phyloP scores from a whole-genome alignment of 2,329 filamentous ascomycete genomes.

The Cytospora leucostoma region DNA sequence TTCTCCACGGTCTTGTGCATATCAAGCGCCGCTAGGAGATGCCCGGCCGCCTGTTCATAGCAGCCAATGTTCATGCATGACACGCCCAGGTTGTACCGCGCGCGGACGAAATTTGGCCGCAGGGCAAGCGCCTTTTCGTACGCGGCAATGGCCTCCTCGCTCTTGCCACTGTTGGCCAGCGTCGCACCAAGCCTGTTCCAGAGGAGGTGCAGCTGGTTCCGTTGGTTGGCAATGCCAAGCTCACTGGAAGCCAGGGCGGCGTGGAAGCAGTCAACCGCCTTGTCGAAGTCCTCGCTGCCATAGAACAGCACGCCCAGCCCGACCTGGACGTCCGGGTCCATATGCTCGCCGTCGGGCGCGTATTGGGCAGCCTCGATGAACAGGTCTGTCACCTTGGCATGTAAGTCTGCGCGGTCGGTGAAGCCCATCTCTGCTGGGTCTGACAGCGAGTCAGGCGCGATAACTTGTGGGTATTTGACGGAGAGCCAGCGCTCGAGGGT shows the following conservation, averaged over 20 bases:
- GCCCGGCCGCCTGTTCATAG: constrained; percentile 87
- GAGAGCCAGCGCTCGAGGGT: constrained; percentile 96
- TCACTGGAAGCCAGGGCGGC: constrained; percentile 86
- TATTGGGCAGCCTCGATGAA: constrained; percentile 93
- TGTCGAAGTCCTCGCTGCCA: constrained; percentile 95
- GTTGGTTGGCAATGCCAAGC: constrained; percentile 78
- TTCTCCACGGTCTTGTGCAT: constrained; percentile 96
- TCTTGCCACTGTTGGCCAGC: constrained; percentile 88
- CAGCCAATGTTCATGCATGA: constrained; percentile 97
- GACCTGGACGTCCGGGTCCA: constrained; percentile 98
- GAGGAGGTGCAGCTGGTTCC: constrained; percentile 85
- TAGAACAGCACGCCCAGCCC: constrained; percentile 97
- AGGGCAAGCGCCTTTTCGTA: constrained; percentile 91
- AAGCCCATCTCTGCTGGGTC: constrained; percentile 85
- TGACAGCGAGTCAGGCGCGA: constrained; percentile 71
- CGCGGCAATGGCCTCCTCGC: constrained; percentile 93
- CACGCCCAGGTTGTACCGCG: constrained; percentile 94
- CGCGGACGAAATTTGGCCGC: constrained; percentile 94
- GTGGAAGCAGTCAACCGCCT: constrained; percentile 97
- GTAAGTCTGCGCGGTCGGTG: constrained; percentile 85
- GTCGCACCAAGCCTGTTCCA: constrained; percentile 98
- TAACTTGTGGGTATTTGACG: constrained; percentile 87
- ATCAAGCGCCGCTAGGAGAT: constrained; percentile 84
- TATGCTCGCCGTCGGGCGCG: constrained; percentile 87
- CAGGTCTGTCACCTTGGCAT: constrained; percentile 84